Conservation (phyloP, 495 filamentous ascomycete species). For the Cetradonia linearis region DNA sequence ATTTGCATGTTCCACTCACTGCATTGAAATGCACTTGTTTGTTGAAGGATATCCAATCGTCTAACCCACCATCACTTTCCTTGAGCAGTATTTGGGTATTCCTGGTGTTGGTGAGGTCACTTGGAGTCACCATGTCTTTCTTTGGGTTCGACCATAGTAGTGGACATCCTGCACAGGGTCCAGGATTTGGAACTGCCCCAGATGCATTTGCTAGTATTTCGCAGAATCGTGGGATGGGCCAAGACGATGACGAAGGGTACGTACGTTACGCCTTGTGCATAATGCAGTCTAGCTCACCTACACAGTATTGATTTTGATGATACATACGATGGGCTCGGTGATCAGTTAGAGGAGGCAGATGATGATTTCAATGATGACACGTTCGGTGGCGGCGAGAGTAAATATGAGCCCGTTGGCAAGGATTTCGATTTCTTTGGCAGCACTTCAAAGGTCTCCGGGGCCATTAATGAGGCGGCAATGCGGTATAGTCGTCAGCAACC, state of each 20-base stretch:
- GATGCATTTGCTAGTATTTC: constrained; percentile 85
- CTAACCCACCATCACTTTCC: neutral
- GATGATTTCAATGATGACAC: constrained; percentile 98
- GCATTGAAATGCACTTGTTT: neutral
- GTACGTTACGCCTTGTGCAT: constrained; percentile 28
- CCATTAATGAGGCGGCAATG: constrained; percentile 80
- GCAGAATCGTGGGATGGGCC: constrained; percentile 33
- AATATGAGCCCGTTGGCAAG: constrained; percentile 53
- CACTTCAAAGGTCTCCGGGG: constrained; percentile 74
- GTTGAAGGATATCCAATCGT: neutral
- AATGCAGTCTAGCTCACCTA: constrained; percentile 4
- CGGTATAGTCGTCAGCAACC: constrained; percentile 63
- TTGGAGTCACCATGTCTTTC: constrained; percentile 54
- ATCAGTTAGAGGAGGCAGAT: constrained; percentile 82
- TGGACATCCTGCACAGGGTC: constrained; percentile 40
- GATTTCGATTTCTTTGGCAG: constrained; percentile 97
- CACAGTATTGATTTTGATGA: constrained; percentile 85
- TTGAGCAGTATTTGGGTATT: neutral
- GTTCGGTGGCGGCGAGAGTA: constrained; percentile 54
- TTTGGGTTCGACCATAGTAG: constrained; percentile 75
- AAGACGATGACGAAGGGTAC: constrained; percentile 64
- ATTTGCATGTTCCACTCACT: neutral
- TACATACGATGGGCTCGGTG: constrained; percentile 91
- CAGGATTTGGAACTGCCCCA: constrained; percentile 72
- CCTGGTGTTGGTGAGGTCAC: neutral